A percentile compares a stretch with the other conserved stretches of the same genome.
phyloP scores from a whole-genome alignment of 345 rosid genomes.

The Brassica rapa region DNA sequence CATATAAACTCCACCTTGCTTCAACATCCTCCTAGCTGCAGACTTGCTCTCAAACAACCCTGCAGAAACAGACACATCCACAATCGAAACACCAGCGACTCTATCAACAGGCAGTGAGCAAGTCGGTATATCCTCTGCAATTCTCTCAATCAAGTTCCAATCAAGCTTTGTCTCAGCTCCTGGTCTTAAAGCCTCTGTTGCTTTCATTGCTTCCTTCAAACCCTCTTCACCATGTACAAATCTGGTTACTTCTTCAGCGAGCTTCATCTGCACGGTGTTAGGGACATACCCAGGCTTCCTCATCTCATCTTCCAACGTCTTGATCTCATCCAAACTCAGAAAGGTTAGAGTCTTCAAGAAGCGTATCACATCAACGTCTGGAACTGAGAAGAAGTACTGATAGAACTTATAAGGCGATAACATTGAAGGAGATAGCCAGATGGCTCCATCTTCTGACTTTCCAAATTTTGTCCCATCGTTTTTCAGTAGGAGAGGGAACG shows the following conservation, averaged over 20 bases:
- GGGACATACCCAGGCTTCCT: constrained; percentile 68
- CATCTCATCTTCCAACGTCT: constrained; percentile 68
- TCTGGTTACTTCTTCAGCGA: constrained; percentile 87
- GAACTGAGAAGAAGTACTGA: constrained; percentile 91
- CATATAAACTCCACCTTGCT: constrained; percentile 96
- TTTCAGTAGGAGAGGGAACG: constrained; percentile 86
- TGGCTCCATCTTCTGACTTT: constrained; percentile 98
- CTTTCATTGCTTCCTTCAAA: constrained; percentile 81
- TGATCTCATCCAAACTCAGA: constrained; percentile 67
- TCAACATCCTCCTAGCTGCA: constrained; percentile 77
- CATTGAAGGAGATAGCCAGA: constrained; percentile 79
- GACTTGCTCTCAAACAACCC: constrained; percentile 90
- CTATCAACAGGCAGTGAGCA: constrained; percentile 62
- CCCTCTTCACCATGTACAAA: constrained; percentile 95
- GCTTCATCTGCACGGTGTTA: constrained; percentile 67
- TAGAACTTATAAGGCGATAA: constrained; percentile 89
- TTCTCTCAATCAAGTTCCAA: constrained; percentile 80
- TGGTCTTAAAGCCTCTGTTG: constrained; percentile 88
- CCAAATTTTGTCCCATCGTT: constrained; percentile 93
- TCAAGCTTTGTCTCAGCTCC: constrained; percentile 92
- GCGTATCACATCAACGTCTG: constrained; percentile 78
- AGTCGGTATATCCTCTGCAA: constrained; percentile 87
- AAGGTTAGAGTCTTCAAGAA: constrained; percentile 80
- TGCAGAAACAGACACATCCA: constrained; percentile 74
- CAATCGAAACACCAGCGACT: constrained; percentile 55